Evolutionary conservation across 805 yeast species (phyloP).

Genomic region (Sugiyamaella marilandica): DNA sequence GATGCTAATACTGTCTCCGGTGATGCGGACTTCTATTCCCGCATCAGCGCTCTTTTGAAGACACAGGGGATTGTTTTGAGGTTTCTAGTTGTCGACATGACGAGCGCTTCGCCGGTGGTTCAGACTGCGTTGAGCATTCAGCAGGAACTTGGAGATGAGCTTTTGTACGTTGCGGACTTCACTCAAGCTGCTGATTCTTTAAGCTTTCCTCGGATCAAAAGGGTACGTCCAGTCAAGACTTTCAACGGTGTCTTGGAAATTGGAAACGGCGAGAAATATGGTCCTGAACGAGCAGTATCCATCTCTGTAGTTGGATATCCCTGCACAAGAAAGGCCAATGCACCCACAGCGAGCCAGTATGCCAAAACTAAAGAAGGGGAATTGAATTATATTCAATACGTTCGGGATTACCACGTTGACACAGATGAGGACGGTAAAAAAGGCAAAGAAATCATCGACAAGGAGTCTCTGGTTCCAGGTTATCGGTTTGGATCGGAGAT

Average conservation of each 20-base stretch:
- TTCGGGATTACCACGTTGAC: constrained; percentile 20
- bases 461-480: constrained; percentile 48
- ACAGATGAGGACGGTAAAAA: constrained; percentile 21
- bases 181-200: constrained; percentile 10
- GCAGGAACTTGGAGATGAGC: background rate
- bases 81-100: constrained; percentile 17
- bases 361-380: constrained; percentile 2
- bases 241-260: constrained; percentile 48
- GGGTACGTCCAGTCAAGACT: constrained; percentile 43
- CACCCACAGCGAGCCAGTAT: constrained; percentile 11
- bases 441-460: constrained; percentile 32
- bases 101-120: background rate
- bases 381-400: constrained; percentile 7
- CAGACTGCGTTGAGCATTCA: background rate
- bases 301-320: constrained; percentile 21
- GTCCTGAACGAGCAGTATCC: constrained; percentile 24
- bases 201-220: constrained; percentile 31
- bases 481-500: constrained; percentile 62
- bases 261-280: constrained; percentile 37
- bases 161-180: background rate
- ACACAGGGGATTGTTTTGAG: constrained; percentile 15
- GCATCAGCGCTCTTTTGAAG: constrained; percentile 10
- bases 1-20: constrained; percentile 10
- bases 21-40: constrained; percentile 3
- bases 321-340: constrained; percentile 16